Conservation (phyloP, 305 asterid genomes). For the Solanum aculeatissimum region DNA sequence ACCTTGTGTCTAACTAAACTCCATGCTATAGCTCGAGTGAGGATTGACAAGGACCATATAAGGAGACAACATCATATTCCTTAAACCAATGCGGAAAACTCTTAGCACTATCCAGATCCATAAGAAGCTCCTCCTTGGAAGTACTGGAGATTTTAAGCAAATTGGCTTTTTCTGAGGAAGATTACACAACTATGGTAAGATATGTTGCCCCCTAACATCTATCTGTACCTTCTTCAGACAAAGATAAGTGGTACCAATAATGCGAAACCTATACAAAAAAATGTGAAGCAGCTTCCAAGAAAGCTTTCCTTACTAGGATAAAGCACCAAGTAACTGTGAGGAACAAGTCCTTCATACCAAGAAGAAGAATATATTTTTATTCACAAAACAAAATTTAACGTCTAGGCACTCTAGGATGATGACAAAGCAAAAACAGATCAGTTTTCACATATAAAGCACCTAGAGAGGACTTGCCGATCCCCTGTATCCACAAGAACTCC, state of each 20-base stretch:
- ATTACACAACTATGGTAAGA: neutral
- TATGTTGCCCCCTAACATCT: neutral
- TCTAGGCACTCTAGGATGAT: neutral
- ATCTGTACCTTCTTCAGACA: neutral
- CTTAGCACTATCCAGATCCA: neutral
- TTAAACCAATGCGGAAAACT: neutral
- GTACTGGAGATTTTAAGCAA: neutral
- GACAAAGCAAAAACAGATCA: neutral
- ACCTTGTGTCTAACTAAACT: neutral
- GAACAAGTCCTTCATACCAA: neutral
- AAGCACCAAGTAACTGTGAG: neutral
- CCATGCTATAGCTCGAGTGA: neutral
- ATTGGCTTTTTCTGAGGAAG: neutral
- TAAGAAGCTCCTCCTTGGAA: neutral
- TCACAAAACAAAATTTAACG: neutral
- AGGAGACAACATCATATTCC: neutral
- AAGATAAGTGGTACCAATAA: neutral
- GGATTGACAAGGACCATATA: neutral
- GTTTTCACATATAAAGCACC: neutral
- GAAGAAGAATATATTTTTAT: neutral
- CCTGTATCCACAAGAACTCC: neutral
- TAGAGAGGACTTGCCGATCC: neutral
- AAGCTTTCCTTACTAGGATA: neutral
- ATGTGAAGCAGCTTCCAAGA: neutral
- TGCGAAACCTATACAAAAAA: neutral